phyloP scores from a whole-genome alignment of 2,329 filamentous ascomycete genomes.

The Chaetomium olivaceum region DNA sequence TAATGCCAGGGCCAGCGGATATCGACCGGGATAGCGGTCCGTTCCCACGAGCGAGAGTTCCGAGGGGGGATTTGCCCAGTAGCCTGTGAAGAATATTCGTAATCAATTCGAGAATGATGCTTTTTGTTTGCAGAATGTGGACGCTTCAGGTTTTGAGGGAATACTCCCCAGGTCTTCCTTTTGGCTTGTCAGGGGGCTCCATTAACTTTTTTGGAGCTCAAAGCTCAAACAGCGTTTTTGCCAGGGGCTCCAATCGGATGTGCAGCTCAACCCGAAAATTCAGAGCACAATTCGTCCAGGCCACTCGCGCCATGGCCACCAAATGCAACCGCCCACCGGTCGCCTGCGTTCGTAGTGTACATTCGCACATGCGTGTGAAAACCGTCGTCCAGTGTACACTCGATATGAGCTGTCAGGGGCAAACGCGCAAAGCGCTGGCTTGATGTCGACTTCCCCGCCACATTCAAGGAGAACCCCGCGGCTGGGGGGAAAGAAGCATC shows the following conservation, averaged over 20 bases:
- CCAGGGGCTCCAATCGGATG: background rate
- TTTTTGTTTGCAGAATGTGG: background rate
- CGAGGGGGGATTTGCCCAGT: background rate
- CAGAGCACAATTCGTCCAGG: background rate
- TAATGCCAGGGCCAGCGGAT: background rate
- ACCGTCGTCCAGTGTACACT: background rate
- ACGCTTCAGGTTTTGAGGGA: background rate
- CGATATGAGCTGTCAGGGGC: background rate
- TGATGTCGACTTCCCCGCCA: background rate
- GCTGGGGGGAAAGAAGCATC: background rate
- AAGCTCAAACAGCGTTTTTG: background rate
- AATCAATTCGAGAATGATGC: background rate
- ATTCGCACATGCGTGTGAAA: background rate
- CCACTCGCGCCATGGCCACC: background rate
- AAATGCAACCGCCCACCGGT: background rate
- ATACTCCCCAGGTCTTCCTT: background rate
- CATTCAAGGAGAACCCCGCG: slow-evolving; percentile 1
- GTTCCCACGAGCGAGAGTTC: background rate
- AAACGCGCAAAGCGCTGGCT: background rate
- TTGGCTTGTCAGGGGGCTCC: background rate
- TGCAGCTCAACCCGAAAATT: background rate
- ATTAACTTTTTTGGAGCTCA: background rate
- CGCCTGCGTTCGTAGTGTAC: background rate
- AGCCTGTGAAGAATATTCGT: background rate
- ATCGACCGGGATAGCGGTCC: background rate